These are phyloP conservation scores for Coccinonectria pachysandricola DNA, from an alignment of 2,329 filamentous ascomycete species.

Conservation along the genomic window DNA sequence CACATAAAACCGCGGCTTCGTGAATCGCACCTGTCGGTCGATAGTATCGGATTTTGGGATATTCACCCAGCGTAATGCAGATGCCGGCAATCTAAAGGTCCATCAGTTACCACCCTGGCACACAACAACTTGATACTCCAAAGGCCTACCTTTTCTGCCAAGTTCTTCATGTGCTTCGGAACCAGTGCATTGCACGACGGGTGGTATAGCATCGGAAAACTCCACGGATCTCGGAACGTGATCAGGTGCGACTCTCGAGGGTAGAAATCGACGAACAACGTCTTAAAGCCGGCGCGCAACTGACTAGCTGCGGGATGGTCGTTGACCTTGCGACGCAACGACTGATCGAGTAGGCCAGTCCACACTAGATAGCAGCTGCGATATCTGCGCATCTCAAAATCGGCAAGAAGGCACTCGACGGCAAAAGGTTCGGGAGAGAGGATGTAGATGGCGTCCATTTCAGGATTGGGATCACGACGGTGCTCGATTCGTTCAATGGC, in stretches of 20 bases:
- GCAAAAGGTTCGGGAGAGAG: conserved; percentile 78
- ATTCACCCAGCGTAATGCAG: conserved; percentile 87
- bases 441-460: conserved; percentile 92
- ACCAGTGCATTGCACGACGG: conserved; percentile 81
- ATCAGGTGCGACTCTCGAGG: conserved; percentile 85
- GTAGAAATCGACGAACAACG: conserved; percentile 79
- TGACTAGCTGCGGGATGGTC: conserved; percentile 57
- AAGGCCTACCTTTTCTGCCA: conserved; percentile 79
- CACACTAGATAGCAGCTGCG: conserved; percentile 72
- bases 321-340: conserved; percentile 65
- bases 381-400: conserved; percentile 80
- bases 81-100: conserved; percentile 46
- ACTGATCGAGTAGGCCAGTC: conserved; percentile 64
- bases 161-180: conserved; percentile 66
- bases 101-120: too few species aligned
- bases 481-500: conserved; percentile 94
- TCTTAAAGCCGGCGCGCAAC: conserved; percentile 69
- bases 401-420: conserved; percentile 86
- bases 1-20: conserved; percentile 79
- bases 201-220: conserved; percentile 87
- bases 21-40: conserved; percentile 64
- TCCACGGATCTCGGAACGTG: conserved; percentile 90
- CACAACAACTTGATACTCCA: too few species aligned
- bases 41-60: conserved; percentile 88
- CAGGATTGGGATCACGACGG: conserved; percentile 67